Evolutionary conservation across 2,329 filamentous ascomycete species (phyloP).

Genomic region (Huntiella abstrusa): DNA sequence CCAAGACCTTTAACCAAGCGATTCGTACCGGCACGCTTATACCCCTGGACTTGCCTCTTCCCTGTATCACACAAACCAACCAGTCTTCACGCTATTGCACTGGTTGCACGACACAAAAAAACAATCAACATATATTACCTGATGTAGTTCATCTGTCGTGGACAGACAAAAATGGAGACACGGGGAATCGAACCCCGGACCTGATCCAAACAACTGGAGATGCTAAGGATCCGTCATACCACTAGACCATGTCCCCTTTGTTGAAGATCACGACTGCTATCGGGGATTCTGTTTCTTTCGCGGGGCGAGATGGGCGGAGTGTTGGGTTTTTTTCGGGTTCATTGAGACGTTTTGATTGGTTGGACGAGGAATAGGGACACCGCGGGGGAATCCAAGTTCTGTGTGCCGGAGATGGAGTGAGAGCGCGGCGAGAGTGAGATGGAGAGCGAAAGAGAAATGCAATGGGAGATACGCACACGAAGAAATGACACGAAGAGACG

Average conservation of each 20-base stretch:
- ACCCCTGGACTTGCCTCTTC: not conserved
- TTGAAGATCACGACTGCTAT: not conserved
- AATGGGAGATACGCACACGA: not conserved
- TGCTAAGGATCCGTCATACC: slow-evolving; percentile 11
- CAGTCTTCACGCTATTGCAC: not conserved
- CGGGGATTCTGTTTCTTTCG: too few relatives aligned
- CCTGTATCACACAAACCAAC: not conserved
- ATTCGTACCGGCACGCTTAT: not conserved
- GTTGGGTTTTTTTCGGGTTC: not conserved
- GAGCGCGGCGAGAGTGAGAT: not conserved
- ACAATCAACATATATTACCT: too few relatives aligned
- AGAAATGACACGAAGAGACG: not conserved
- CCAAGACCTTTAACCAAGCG: not conserved
- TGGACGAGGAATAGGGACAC: too few relatives aligned
- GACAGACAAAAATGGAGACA: slow-evolving; percentile 6
- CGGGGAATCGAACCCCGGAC: slow-evolving; percentile 12
- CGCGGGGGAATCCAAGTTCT: not conserved
- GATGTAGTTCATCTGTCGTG: too few relatives aligned
- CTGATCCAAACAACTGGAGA: slow-evolving; percentile 7
- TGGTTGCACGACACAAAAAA: not conserved
- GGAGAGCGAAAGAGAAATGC: not conserved
- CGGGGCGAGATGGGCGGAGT: not conserved
- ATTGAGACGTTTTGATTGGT: not conserved
- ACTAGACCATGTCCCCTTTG: slow-evolving; percentile 8
- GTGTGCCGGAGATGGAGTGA: not conserved